Evolutionary conservation across 495 filamentous ascomycete species (phyloP), one percentile per base, ranked within the genome.

Genomic region (Xylaria scruposa): DNA sequence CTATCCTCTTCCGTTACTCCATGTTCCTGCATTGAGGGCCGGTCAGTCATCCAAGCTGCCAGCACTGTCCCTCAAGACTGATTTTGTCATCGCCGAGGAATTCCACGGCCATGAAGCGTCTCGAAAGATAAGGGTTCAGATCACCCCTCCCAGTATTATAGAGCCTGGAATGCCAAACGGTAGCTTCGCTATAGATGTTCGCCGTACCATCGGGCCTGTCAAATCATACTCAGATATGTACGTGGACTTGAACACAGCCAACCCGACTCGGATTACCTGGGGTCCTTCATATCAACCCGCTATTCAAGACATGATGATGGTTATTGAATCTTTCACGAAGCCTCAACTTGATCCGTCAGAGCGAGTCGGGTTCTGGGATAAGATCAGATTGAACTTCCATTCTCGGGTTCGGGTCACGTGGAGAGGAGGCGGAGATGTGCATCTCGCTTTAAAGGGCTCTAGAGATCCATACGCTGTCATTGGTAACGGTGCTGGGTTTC

Each of bases 301-400:
- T 13, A 98, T 99, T 67, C 96, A 99, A 80, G 96, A 99, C 76
- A 97, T 98, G 93, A 99, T 99, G 96, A 97, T 98, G 90, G 94
- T 97, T 31, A 93, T 99, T 70, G 96, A 99, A 83, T 92, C 92
- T 0, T 97, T 99, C 82, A 97, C 95, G 12, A 99, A 98, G 75
- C 93, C 94, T 5, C 94, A 97, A 73, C 85, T 97, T 49, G 96
- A 98, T 81, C 92, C 93, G 6, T 98, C 95, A 0, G 96, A 99
- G 51, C 88, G 93, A 54, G 93, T 94, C 60, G 96, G 96, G 9
- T 99, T 99, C 83, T 99, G 96, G 96, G 96, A 99, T 80, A 99
- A 99, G 85, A 97, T 99, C 42, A 86, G 96, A 70, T 87, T 99
- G 21, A 94, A 91, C 75, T 94, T 97, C 78, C 96, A 99, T 81